Evolutionary conservation across 2,329 filamentous ascomycete genomes (phyloP).

Genomic region (Pyrenophora tritici-repentis): DNA sequence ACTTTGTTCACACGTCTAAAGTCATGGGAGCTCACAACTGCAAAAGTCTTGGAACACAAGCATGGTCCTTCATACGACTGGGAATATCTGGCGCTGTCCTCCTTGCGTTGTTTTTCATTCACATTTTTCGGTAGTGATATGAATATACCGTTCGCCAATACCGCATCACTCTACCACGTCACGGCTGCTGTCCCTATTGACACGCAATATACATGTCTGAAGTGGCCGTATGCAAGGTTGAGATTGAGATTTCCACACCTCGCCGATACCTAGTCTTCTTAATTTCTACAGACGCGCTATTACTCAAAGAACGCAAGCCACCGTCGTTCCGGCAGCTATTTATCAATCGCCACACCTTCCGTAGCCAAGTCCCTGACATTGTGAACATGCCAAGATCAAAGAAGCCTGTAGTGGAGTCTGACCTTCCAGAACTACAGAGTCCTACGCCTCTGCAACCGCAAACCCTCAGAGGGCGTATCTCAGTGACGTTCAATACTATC

Average conservation of each 20-base stretch:
- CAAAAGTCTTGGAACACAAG: not conserved
- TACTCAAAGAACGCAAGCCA: not conserved
- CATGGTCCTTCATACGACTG: not conserved
- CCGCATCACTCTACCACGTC: slow-evolving; percentile 14
- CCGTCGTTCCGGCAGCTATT: not conserved
- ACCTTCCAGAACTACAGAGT: not conserved
- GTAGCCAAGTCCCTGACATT: not conserved
- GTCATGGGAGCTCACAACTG: not conserved
- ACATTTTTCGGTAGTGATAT: slow-evolving; percentile 6
- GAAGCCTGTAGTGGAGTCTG: not conserved
- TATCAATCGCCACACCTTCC: not conserved
- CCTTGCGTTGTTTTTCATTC: not conserved
- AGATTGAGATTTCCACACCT: not conserved
- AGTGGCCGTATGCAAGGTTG: not conserved
- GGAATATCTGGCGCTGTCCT: not conserved
- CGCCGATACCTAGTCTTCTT: not conserved
- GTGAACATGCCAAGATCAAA: slow-evolving; percentile 2
- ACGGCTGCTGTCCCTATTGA: slow-evolving; percentile 8
- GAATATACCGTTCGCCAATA: slow-evolving; percentile 12
- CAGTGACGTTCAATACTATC: slow-evolving; percentile 16
- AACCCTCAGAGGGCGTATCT: slow-evolving; percentile 22
- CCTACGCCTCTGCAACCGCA: slow-evolving; percentile 12
- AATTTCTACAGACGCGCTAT: not conserved
- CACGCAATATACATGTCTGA: not conserved
- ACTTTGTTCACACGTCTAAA: not conserved